A percentile compares a stretch with the other conserved stretches of the same genome.
phyloP scores from a whole-genome alignment of 2,329 filamentous ascomycete genomes.

The Macroventuria anomochaeta region DNA sequence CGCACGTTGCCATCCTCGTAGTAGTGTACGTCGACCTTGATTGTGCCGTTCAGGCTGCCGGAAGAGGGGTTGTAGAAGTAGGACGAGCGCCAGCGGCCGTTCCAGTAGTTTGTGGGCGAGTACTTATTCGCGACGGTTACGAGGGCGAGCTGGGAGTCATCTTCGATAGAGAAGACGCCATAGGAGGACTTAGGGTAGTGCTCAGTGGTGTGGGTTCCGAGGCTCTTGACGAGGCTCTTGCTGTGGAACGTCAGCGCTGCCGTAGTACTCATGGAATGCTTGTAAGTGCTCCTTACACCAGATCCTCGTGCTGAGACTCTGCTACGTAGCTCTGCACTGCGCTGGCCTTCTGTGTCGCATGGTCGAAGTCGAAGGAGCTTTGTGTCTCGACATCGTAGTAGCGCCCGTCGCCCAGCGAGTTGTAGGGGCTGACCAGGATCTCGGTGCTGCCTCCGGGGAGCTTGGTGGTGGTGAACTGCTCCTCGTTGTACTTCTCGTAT shows the following conservation, averaged over 20 bases:
- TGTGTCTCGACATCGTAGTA: conserved; percentile 92
- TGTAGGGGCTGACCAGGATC: conserved; percentile 84
- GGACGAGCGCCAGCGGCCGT: conserved; percentile 91
- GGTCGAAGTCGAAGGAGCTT: conserved; percentile 88
- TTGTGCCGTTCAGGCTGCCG: conserved; percentile 72
- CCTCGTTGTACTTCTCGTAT: conserved; percentile 94
- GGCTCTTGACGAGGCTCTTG: conserved; percentile 80
- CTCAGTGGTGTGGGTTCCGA: conserved; percentile 79
- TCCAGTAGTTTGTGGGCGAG: conserved; percentile 98
- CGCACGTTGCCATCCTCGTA: conserved; percentile 99
- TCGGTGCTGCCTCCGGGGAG: conserved; percentile 83
- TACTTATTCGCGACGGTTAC: conserved; percentile 95
- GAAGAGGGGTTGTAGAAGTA: conserved; percentile 78
- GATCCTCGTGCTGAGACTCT: conserved; percentile 76
- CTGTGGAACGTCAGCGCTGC: conserved; percentile 52
- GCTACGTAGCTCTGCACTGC: conserved; percentile 78
- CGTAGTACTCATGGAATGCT: background rate
- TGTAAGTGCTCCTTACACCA: conserved; percentile 70
- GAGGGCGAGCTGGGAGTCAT: conserved; percentile 78
- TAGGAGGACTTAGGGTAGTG: conserved; percentile 85
- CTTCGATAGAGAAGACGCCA: conserved; percentile 81
- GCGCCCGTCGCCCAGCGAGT: conserved; percentile 76
- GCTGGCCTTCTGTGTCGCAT: conserved; percentile 84
- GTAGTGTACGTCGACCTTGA: conserved; percentile 97
- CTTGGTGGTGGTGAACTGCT: conserved; percentile 88